Base-by-base conservation (phyloP, 345 rosid species). In the Cochlearia excelsa region DNA sequence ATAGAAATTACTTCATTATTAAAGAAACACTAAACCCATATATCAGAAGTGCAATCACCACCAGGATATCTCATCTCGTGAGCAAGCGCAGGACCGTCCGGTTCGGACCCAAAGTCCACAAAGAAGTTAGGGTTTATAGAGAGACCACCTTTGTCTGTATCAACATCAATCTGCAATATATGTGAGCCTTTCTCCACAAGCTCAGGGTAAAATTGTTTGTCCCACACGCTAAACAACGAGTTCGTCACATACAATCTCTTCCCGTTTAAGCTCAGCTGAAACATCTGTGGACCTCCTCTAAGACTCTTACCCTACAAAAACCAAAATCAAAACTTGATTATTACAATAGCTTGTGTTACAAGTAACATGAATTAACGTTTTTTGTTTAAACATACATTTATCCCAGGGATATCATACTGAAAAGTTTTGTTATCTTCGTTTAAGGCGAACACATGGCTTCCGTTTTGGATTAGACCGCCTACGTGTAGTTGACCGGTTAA, bases 11-110 rank as follows among this genome's bases (percentile, higher is more conserved):
- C 23, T 16, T 16, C 23, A 16, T 16, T 16, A 16, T 16, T 16
- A 16, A 16, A 16, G 23, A 16, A 16, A 16, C 23, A 16, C 23
- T 33, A 37, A 8, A 66, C 71, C 98, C 98, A 91, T 23, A 91
- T 91, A 51, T 91, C 95, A 0, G 96, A 88, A 42, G 92, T 91
- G 73, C 95, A 91, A 65, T 88, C 96, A 34, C 96, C 96, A 1
- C 92, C 96, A 0, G 95, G 95, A 52, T 86, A 88, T 72, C 98
- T 80, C 95, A 88, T 84, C 72, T 91, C 95, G 37, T 91, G 96
- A 2, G 96, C 96, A 11, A 88, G 80, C 30, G 88, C 74, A 39
- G 95, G 90, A 16, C 96, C 98, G 7, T 81, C 86, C 11, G 96
- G 98, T 67, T 86, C 98, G 27, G 66, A 70, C 8, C 80, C 83